phyloP scores from a whole-genome alignment of 2,329 filamentous ascomycete genomes.

The Calonectria honghensis region DNA sequence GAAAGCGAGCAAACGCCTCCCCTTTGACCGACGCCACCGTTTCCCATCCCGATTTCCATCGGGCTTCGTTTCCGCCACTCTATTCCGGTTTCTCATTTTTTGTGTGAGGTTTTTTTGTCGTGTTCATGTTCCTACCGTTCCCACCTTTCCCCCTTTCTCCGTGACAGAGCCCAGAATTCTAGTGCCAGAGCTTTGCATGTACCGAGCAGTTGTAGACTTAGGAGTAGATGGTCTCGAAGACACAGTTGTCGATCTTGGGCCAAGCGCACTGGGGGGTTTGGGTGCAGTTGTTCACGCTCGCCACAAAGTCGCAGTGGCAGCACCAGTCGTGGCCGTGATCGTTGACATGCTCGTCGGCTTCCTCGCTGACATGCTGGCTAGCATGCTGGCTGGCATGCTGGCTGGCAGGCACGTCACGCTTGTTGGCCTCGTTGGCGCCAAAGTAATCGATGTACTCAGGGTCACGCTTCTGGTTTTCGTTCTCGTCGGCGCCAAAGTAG shows the following conservation, averaged over 20 bases:
- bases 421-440: background rate
- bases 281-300: background rate
- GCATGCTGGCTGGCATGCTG: no score
- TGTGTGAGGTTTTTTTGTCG: background rate
- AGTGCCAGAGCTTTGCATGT: no score
- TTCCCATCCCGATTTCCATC: slow-evolving; percentile 8
- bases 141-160: background rate
- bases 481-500: no score
- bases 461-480: background rate
- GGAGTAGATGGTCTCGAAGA: slow-evolving; percentile 1
- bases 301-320: slow-evolving; percentile 13
- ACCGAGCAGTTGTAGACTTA: background rate
- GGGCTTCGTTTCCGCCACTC: background rate
- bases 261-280: background rate
- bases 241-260: background rate
- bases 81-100: background rate
- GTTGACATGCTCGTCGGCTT: no score
- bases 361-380: no score
- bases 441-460: background rate
- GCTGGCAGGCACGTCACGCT: background rate
- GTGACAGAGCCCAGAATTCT: background rate
- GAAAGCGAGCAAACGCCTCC: slow-evolving; percentile 5
- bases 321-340: background rate
- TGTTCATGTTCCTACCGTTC: background rate
- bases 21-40: slow-evolving; percentile 9